Percentiles rank a stretch among this genome's conserved stretches.
Evolutionary conservation across 2,329 filamentous ascomycete genomes (phyloP).

Genomic region (Nothomitra cinnamomea): DNA sequence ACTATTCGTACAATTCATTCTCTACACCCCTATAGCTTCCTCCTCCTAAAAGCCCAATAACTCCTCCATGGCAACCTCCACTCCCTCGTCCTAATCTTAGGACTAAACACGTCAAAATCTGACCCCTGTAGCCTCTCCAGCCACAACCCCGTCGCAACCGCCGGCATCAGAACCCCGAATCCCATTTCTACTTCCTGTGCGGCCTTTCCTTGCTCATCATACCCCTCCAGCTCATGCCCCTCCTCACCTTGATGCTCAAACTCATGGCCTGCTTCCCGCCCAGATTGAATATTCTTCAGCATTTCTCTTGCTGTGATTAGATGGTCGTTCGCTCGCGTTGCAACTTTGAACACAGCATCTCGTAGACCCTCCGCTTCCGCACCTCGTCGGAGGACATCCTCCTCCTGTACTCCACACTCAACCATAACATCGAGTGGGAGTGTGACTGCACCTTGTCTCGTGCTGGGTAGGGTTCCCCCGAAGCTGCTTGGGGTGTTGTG

Average conservation of each 20-base stretch:
- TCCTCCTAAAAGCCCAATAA: constrained; percentile 41
- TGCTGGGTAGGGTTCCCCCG: constrained; percentile 19
- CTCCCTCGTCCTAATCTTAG: constrained; percentile 43
- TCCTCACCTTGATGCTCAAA: constrained; percentile 76
- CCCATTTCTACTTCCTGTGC: constrained; percentile 43
- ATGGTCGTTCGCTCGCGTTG: constrained; percentile 88
- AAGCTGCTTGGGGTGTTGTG: constrained; percentile 31
- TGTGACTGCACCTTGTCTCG: constrained; percentile 48
- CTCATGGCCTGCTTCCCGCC: constrained; percentile 61
- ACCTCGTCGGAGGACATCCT: constrained; percentile 72
- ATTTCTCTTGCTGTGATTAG: constrained; percentile 87
- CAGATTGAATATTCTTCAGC: constrained; percentile 61
- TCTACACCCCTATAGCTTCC: constrained; percentile 26
- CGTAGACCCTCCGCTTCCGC: constrained; percentile 62
- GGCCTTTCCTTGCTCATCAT: constrained; percentile 11
- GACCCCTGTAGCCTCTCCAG: constrained; percentile 57
- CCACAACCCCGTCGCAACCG: constrained; percentile 62
- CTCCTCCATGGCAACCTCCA: constrained; percentile 80
- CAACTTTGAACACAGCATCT: constrained; percentile 82
- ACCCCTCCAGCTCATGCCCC: constrained; percentile 30
- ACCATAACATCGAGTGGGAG: constrained; percentile 85
- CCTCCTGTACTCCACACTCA: constrained; percentile 61
- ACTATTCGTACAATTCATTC: neutral
- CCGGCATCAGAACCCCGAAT: constrained; percentile 69
- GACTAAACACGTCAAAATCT: constrained; percentile 69